Base-by-base conservation (phyloP, 1,284 basidiomycete species). In the Earliella scabrosa region DNA sequence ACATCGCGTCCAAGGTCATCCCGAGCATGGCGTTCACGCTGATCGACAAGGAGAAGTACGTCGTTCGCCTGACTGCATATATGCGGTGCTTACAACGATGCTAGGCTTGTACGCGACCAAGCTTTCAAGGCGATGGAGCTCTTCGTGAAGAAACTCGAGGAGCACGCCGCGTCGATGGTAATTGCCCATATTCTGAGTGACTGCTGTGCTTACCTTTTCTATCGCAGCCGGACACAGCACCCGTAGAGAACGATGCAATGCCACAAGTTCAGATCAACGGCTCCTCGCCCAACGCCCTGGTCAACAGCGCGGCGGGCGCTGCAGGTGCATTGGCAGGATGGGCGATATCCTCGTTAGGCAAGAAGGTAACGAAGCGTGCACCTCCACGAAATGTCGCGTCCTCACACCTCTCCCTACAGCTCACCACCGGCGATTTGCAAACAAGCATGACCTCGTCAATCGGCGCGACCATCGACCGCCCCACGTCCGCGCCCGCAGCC, bases 271-370 rank as follows among this genome's bases (percentile, higher is more conserved):
- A 79, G 41, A 75, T 75, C 11, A 58, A 65, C 20, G 56, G 64
- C 11, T 59, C 65, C 20, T 65, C 68, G 1, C 57, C 67, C 8
- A 68, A 67, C 24, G 85, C 82, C 1, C 74, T 96, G 2, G 92
- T 93, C 13, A 93, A 88, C 63, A 88, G 87, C 16, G 93, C 95
- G 0, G 87, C 94, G 0, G 95, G 93, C 0, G 94, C 94, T 1
- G 95, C 95, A 16, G 90, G 93, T 13, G 90, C 89, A 14, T 76
- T 98, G 7, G 95, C 95, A 10, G 93, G 94, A 6, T 97, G 95
- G 96, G 95, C 96, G 0, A 93, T 97, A 56, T 90, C 93, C 4
- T 93, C 91, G 0, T 68, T 97, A 1, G 85, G 89, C 31, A 93
- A 87, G 73, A 91, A 87, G 78, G 88, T 88, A 58, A n/a, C n/a